Base-by-base conservation (phyloP, 202 grass and related monocot genomes). In the Bolboschoenoplectus hybrid region DNA sequence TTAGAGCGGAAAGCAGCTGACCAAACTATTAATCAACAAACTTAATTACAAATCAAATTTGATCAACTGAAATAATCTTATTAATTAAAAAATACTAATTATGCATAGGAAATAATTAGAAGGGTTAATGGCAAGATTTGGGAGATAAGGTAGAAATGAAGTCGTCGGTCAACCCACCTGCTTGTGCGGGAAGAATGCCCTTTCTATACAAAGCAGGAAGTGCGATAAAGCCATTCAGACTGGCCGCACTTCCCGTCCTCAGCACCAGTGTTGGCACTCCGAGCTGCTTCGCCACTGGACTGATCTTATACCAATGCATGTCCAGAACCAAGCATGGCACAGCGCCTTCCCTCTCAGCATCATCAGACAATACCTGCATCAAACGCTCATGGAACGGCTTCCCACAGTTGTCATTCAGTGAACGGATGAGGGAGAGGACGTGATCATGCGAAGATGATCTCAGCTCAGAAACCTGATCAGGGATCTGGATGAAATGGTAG, bases 291-390 rank as follows among this genome's bases (percentile, higher is more conserved):
- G 91, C 92, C 0, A 85, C 87, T 1, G 85, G 11, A 64, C 91
- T 85, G 6, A 91, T 49, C 1, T 34, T 26, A 20, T 89, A 87
- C 32, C 88, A 70, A 71, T 91, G 83, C 3, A 43, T 16, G 79
- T 97, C 94, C 19, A 81, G 88, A 78, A 97, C 0, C 81, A 94
- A 47, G 80, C 88, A 97, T 14, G 85, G 45, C 16, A 92, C 80
- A 3, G 4, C 16, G 9, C 3, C n/a, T 40, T n/a, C n/a, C n/a
- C 84, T 74, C 32, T 50, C 0, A 35, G 77, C 81, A 0, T 85
- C 89, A 1, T 58, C 61, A 0, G 88, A 69, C 17, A 19, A 51
- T 0, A 86, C 19, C 13, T 26, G 3, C 0, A 6, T 16, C 5
- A 94, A 58, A 32, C 49, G 13, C 11, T 89, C 88, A 7, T 39